Evolutionary conservation across 352 stramenopile species (phyloP), one percentile per base, ranked within the genome.

Genomic region (Phytophthora ramorum): DNA sequence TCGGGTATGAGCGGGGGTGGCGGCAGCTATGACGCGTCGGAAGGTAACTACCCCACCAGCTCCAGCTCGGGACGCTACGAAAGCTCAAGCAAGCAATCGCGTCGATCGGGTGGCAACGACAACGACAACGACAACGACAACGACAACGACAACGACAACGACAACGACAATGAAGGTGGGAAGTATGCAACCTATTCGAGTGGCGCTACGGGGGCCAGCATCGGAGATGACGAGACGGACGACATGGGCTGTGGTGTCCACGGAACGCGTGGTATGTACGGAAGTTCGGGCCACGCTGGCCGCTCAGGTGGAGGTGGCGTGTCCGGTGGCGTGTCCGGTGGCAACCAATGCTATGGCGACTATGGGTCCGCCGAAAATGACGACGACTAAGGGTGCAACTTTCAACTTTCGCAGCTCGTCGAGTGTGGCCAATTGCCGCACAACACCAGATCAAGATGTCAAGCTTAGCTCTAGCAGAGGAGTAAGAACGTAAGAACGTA

Each of bases 141-240:
- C n/a, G n/a, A n/a, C n/a, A n/a, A n/a, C n/a, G n/a, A n/a, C n/a
- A n/a, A n/a, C n/a, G n/a, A n/a, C n/a, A n/a, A 48, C 32, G 17
- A 58, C 41, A 32, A 67, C 53, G 24, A 73, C 19, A 19, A 66
- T 19, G 35, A 55, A 16, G 24, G 49, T 12, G 53, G 51, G 7
- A 51, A 43, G 10, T 69, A 66, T 47, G 69, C 60, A 20, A 73
- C 35, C 10, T 58, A 71, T 37, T 59, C 64, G 30, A 43, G 35
- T 44, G 19, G 35, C 28, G 17, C 35, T 34, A 54, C 48, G 1
- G 55, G 49, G 6, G 13, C 6, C 47, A 28, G n/a, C 19, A 13
- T 46, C 26, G 46, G 56, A 16, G 35, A 57, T 19, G 50, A 67
- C 26, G 30, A 59, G 8, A 49, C 55, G 26, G 47, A 34, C 20